A percentile compares a stretch with the other conserved stretches of the same genome.
phyloP scores from a whole-genome alignment of 371 early-diverging fungal species.

The Mortierella sp. region DNA sequence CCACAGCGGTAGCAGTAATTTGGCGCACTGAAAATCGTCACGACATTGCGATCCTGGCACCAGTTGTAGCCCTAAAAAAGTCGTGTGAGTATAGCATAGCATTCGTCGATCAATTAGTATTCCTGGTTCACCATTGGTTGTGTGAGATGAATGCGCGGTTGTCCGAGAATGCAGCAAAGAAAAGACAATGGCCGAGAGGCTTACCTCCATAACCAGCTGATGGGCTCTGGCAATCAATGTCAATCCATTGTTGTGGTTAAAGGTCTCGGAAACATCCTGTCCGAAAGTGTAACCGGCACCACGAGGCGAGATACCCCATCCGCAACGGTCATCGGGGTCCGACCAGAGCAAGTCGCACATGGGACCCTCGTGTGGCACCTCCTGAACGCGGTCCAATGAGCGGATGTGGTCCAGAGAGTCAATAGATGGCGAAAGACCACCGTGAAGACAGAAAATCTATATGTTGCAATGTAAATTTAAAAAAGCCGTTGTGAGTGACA shows the following conservation, averaged over 20 bases:
- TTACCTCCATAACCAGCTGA: slow-evolving; percentile 98
- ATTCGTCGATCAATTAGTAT: slow-evolving; percentile 88
- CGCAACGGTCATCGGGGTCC: slow-evolving; percentile 96
- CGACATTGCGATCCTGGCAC: slow-evolving; percentile 98
- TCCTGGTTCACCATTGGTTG: slow-evolving; percentile 82
- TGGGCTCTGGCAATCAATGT: slow-evolving; percentile 99
- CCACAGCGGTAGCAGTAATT: slow-evolving; percentile 99
- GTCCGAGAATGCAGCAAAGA: not conserved
- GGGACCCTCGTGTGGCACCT: slow-evolving; percentile 99
- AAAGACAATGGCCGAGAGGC: too few relatives aligned
- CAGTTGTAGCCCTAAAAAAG: slow-evolving; percentile 90
- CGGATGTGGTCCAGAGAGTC: slow-evolving; percentile 98
- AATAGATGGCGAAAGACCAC: slow-evolving; percentile 98
- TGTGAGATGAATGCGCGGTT: not conserved
- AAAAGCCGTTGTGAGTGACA: not conserved
- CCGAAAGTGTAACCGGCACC: slow-evolving; percentile 99
- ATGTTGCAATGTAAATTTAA: not conserved
- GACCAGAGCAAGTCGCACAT: slow-evolving; percentile 98
- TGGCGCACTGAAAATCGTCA: slow-evolving; percentile 99
- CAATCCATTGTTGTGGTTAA: slow-evolving; percentile 98
- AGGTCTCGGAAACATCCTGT: slow-evolving; percentile 92
- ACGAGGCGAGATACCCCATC: slow-evolving; percentile 99
- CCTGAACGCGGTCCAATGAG: slow-evolving; percentile 96
- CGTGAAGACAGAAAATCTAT: slow-evolving; percentile 98
- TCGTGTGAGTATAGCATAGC: slow-evolving; percentile 41